Conservation (phyloP, 2,329 filamentous ascomycete species). For the Corniculantispora saksenae region DNA sequence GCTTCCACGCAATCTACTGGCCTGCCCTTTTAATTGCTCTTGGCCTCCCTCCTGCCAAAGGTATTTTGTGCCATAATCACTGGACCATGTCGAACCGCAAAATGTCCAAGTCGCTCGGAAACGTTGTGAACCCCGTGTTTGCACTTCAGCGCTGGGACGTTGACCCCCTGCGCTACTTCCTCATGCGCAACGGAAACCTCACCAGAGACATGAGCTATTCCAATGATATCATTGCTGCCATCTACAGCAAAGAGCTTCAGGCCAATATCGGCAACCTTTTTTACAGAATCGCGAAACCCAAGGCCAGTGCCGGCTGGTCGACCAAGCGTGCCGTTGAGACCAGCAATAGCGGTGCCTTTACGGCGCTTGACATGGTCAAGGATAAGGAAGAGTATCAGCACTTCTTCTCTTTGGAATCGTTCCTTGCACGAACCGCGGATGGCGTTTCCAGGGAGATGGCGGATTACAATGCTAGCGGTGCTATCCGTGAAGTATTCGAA, state of each 20-base stretch:
- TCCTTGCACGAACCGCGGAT: slow-evolving; percentile 24
- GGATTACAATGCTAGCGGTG: slow-evolving; percentile 62
- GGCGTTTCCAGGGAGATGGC: slow-evolving; percentile 59
- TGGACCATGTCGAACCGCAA: slow-evolving; percentile 92
- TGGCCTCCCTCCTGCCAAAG: slow-evolving; percentile 73
- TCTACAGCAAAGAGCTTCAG: slow-evolving; percentile 80
- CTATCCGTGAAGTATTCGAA: slow-evolving; percentile 65
- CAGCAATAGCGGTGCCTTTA: slow-evolving; percentile 31
- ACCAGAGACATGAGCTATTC: slow-evolving; percentile 80
- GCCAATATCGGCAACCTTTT: slow-evolving; percentile 79
- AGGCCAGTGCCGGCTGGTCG: slow-evolving; percentile 59
- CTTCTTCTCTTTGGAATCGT: slow-evolving; percentile 31
- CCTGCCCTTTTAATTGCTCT: slow-evolving; percentile 92
- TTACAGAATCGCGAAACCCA: slow-evolving; percentile 67
- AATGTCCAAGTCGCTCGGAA: slow-evolving; percentile 95
- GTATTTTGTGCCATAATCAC: slow-evolving; percentile 85
- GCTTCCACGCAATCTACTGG: slow-evolving; percentile 98
- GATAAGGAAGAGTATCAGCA: background rate
- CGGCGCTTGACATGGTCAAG: slow-evolving; percentile 6
- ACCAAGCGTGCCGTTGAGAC: slow-evolving; percentile 56
- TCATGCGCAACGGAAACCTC: slow-evolving; percentile 78
- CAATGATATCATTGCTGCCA: slow-evolving; percentile 71
- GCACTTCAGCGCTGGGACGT: slow-evolving; percentile 86
- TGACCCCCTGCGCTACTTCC: slow-evolving; percentile 86
- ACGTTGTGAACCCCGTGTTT: slow-evolving; percentile 92